These are phyloP conservation scores for Penstemon newberryi DNA, from an alignment of 257 asterid species.

Conservation along the genomic window DNA sequence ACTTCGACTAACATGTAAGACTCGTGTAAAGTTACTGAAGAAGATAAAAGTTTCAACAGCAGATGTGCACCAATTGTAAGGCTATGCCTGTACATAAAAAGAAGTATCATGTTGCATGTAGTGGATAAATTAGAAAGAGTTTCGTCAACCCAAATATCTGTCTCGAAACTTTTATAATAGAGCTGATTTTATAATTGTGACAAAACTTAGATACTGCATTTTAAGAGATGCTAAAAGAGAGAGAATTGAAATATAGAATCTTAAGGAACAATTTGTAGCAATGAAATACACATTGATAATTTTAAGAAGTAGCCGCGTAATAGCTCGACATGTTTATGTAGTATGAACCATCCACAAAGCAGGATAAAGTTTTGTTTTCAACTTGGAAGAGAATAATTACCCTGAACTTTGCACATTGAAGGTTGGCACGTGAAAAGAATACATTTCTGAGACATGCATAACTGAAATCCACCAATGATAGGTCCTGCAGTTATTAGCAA, in stretches of 20 bases:
- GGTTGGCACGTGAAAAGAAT: constrained; percentile 92
- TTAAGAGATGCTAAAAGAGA: not conserved
- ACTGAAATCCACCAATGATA: constrained; percentile 90
- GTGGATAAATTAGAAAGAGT: not conserved
- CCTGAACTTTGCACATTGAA: constrained; percentile 86
- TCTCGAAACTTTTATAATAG: not conserved
- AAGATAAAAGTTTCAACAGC: not conserved
- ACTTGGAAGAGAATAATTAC: constrained; percentile 40
- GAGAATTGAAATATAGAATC: not conserved
- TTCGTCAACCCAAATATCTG: not conserved
- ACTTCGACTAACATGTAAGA: not conserved
- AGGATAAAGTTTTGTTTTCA: constrained; percentile 3
- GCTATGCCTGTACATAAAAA: not conserved
- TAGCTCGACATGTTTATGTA: not conserved
- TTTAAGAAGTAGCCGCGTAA: not conserved
- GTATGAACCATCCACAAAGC: constrained; percentile 11
- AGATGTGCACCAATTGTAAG: not conserved
- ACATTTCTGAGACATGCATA: constrained; percentile 79
- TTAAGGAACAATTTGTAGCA: not conserved
- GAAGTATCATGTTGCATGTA: not conserved
- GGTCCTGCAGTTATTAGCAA: constrained; percentile 58
- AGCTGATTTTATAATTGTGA: not conserved
- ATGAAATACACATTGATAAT: not conserved
- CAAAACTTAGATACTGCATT: not conserved
- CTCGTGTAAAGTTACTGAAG: not conserved